phyloP scores from a whole-genome alignment of 805 yeast genomes.

The Metschnikowia aberdeeniae region DNA sequence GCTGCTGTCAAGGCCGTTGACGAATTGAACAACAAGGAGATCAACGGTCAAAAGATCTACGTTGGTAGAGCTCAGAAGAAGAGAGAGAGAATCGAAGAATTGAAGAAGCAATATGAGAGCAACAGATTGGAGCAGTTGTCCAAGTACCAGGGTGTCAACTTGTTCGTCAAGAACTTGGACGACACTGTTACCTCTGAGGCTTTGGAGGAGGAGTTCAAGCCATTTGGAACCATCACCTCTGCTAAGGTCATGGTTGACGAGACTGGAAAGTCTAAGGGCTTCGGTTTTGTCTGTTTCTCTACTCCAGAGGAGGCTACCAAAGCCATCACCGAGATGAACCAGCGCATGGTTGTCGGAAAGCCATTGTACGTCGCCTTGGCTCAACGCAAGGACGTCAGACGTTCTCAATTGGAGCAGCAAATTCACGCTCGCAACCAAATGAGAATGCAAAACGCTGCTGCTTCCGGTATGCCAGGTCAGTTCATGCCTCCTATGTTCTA shows the following conservation, averaged over 20 bases:
- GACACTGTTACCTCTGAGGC: conserved; percentile 88
- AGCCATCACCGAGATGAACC: conserved; percentile 98
- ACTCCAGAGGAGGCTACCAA: conserved; percentile 98
- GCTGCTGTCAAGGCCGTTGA: conserved; percentile 90
- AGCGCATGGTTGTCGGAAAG: conserved; percentile 89
- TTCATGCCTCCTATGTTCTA: conserved; percentile 84
- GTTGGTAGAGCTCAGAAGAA: conserved; percentile 99
- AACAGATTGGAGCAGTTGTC: conserved; percentile 85
- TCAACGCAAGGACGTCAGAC: conserved; percentile 97
- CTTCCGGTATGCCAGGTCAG: conserved; percentile 81
- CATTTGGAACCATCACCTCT: conserved; percentile 92
- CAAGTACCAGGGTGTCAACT: conserved; percentile 96
- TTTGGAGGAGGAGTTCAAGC: conserved; percentile 86
- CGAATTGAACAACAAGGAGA: conserved; percentile 80
- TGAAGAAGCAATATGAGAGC: conserved; percentile 90
- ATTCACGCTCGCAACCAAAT: conserved; percentile 96
- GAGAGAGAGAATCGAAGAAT: conserved; percentile 94
- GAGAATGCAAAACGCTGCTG: conserved; percentile 96
- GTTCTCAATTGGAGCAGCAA: conserved; percentile 95
- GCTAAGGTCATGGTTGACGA: conserved; percentile 96
- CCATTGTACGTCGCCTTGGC: conserved; percentile 98
- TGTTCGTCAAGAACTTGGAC: conserved; percentile 94
- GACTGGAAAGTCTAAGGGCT: conserved; percentile 92
- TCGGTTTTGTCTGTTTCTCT: conserved; percentile 97
- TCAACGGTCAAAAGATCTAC: conserved; percentile 79